A percentile compares a stretch with the other conserved stretches of the same genome.
phyloP scores from a whole-genome alignment of 257 asterid species.

The Solanum pinnatisectum region DNA sequence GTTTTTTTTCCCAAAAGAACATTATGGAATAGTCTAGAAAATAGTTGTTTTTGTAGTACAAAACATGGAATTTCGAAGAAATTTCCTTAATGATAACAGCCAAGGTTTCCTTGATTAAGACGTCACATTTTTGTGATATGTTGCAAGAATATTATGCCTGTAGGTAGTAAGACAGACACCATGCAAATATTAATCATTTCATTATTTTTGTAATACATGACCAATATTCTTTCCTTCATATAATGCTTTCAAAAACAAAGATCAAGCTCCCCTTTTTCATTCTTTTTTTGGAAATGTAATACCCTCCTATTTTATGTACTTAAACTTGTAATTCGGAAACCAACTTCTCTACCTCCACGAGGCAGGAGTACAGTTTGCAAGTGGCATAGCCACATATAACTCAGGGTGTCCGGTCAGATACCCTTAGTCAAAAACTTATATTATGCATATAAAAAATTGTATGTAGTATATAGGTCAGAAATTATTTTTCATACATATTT shows the following conservation, averaged over 20 bases:
- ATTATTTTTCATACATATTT: too few species aligned
- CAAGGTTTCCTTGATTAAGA: background rate
- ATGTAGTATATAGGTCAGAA: too few species aligned
- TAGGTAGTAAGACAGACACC: background rate
- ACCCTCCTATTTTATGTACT: background rate
- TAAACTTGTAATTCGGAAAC: too few species aligned
- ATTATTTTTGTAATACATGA: background rate
- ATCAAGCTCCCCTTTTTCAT: background rate
- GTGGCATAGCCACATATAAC: too few species aligned
- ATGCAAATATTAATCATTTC: background rate
- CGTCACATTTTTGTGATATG: background rate
- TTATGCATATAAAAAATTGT: too few species aligned
- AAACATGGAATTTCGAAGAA: background rate
- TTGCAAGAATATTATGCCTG: background rate
- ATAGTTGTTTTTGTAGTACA: background rate
- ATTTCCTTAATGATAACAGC: background rate
- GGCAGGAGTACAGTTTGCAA: too few species aligned
- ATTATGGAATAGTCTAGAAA: background rate
- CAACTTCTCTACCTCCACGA: too few species aligned
- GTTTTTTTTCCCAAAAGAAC: background rate
- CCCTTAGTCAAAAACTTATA: too few species aligned
- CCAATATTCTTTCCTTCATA: background rate
- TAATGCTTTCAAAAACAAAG: background rate
- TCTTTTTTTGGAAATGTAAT: too few species aligned
- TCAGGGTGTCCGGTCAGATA: too few species aligned